Evolutionary conservation across 2,329 filamentous ascomycete genomes (phyloP), one percentile per base, ranked within the genome.

Genomic region (Rutstroemia sp.): DNA sequence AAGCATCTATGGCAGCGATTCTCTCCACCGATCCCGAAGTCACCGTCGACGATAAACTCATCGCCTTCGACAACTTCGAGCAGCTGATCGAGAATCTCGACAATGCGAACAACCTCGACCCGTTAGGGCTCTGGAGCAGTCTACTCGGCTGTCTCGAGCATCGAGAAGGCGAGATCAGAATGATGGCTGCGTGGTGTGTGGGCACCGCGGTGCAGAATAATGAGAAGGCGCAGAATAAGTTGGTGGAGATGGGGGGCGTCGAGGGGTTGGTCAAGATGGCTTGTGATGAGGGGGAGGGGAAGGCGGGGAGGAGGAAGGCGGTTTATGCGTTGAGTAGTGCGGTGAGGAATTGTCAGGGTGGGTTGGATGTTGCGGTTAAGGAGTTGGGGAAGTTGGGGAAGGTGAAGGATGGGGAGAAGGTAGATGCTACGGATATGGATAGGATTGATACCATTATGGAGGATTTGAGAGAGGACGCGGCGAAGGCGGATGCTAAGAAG

Each of bases 191-290:
- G n/a, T 96, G 90, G 89, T 96, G 91, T 74, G 76, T 94, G 57
- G 90, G 89, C 51, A 96, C 92, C 5, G 92, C 94, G 9, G 94
- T 99, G 58, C 92, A 97, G 78, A 99, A 99, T 75, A 97, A 99
- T 72, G 79, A 81, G 64, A 87, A 86, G 69, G 85, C 83, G 51
- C 94, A 99, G 74, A 89, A 94, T 74, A 82, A 82, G 51, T 71
- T 83, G 54, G 63, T 81, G 25, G 78, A 77, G 38, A 72, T 78
- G 60, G 88, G 87, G 34, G 89, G 86, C 3, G 76, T 96, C 30
- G 81, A 86, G 39, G 79, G 73, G 34, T 78, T 99, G 21, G 83
- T 90, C 8, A 76, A 77, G 50, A 69, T 96, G 61, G 80, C 79
- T 17, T 78, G 82, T 5, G 75, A 78, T 36, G 77, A 81, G 45